These are phyloP conservation scores for Phlebiopsis flavidoalba DNA, from an alignment of 768 basidiomycete species.

Conservation along the genomic window DNA sequence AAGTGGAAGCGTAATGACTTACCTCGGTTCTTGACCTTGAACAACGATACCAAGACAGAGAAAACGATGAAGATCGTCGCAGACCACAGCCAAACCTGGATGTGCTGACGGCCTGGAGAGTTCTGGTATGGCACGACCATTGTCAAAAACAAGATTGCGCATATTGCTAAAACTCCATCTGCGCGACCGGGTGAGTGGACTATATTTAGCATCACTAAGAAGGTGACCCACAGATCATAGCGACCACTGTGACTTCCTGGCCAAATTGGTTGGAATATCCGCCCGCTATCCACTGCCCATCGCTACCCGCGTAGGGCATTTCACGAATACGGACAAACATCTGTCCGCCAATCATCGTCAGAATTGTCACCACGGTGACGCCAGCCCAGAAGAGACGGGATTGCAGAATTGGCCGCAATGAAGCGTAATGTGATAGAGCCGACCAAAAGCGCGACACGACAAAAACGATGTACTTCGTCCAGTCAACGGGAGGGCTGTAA, in stretches of 20 bases:
- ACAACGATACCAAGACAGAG: slow-evolving; percentile 80
- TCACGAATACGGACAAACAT: slow-evolving; percentile 96
- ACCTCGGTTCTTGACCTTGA: slow-evolving; percentile 91
- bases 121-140: slow-evolving; percentile 75
- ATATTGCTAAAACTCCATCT: slow-evolving; percentile 82
- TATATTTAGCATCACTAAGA: not conserved
- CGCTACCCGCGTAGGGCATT: slow-evolving; percentile 59
- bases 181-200: not conserved
- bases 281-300: slow-evolving; percentile 76
- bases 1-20: slow-evolving; percentile 13
- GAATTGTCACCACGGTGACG: slow-evolving; percentile 53
- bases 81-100: slow-evolving; percentile 89
- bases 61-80: slow-evolving; percentile 78
- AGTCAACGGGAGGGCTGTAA: slow-evolving; percentile 76
- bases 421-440: slow-evolving; percentile 25
- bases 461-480: slow-evolving; percentile 48
- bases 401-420: slow-evolving; percentile 57
- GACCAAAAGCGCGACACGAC: slow-evolving; percentile 41
- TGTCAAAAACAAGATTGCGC: slow-evolving; percentile 72
- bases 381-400: slow-evolving; percentile 79
- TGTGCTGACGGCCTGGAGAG: slow-evolving; percentile 69
- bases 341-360: slow-evolving; percentile 87
- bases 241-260: slow-evolving; percentile 86
- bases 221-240: slow-evolving; percentile 69
- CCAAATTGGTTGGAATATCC: slow-evolving; percentile 91